Evolutionary conservation across 106 monocot species (phyloP), one percentile per base, ranked within the genome.

Genomic region (Dioscorea zingiberensis): DNA sequence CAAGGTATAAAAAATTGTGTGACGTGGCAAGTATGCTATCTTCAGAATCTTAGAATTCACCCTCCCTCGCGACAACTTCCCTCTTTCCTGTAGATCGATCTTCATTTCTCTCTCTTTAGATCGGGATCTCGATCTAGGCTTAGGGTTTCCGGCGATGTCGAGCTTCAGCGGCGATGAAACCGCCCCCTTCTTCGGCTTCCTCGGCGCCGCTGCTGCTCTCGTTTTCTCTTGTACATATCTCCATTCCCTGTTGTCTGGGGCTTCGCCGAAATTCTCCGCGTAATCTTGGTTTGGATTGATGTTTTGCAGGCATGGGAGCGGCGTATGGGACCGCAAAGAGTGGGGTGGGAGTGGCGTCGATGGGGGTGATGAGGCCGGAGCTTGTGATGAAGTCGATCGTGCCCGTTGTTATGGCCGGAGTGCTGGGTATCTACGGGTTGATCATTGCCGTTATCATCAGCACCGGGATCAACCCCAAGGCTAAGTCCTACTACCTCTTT

Each of bases 391-490:
- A 71, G 62, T 71, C 71, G 30, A 71, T 71, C 62, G 72, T 73
- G 64, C 72, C 72, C 13, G 72, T 73, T 14, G 72, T 73, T 64
- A 78, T 78, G 78, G 78, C 78, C 8, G 78, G 78, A 68, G 78
- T 78, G 62, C 78, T 78, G 46, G 78, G 78, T 30, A 78, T 78
- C 62, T 78, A 78, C 55, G 78, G 78, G 3, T 54, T 79, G 15
- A 79, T 79, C 49, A 79, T 79, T 2, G 79, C 79, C 29, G 79
- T 79, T 21, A 79, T 79, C 63, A 79, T 79, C 5, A 73, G 73
- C 69, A 79, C 79, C 3, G 78, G 78, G 46, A 78, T 78, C 21
- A 78, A 78, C 62, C 78, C 78, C 53, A 78, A 78, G 67, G 78
- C 78, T 1, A 78, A 78, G 73, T 68, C 78, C 18, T 78, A 78